Conservation (phyloP, 1,284 basidiomycete genomes). For the Fomitopsis pinicola region DNA sequence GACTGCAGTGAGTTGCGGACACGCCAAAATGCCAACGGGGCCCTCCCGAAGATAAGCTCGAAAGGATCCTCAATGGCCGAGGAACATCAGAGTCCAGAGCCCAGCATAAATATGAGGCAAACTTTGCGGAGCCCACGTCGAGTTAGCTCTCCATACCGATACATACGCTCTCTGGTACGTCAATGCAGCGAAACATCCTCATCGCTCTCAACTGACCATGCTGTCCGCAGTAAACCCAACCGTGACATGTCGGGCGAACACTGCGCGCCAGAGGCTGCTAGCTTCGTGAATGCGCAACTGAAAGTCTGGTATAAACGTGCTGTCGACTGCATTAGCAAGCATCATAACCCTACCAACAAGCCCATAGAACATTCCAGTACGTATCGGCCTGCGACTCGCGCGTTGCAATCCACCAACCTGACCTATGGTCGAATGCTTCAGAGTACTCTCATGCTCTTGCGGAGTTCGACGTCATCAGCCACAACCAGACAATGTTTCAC, state of each 20-base stretch:
- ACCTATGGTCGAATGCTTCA: not conserved
- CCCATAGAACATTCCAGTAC: conserved; percentile 9
- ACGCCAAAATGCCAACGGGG: not conserved
- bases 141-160: not conserved
- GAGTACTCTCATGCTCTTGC: conserved; percentile 19
- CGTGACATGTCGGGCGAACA: no score
- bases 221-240: not conserved
- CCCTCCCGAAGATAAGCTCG: not conserved
- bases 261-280: conserved; percentile 24
- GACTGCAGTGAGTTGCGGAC: not conserved
- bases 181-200: not conserved
- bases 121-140: not conserved
- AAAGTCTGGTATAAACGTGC: conserved; percentile 23
- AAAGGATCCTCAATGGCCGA: not conserved
- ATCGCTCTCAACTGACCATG: not conserved
- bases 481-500: conserved; percentile 16
- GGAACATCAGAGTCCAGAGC: not conserved
- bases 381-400: not conserved
- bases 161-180: not conserved
- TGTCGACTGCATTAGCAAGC: conserved; percentile 16
- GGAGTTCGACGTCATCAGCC: conserved; percentile 14
- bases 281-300: conserved; percentile 29
- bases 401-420: not conserved
- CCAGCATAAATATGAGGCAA: not conserved
- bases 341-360: conserved; percentile 15